Evolutionary conservation across 352 stramenopile genomes (phyloP).

Genomic region (Phytophthora kernoviae): DNA sequence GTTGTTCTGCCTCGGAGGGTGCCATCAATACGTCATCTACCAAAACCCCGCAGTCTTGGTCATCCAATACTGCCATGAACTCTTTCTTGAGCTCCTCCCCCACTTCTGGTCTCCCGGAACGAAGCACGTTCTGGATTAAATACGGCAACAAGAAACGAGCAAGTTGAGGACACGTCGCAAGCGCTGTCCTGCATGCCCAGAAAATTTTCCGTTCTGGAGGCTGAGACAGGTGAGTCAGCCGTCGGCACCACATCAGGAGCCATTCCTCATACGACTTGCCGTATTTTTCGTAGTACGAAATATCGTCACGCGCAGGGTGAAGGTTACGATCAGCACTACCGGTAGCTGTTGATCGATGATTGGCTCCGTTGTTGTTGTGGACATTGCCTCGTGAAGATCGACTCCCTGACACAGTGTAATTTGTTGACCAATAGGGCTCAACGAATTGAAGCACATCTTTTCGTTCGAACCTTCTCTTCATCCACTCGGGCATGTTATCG

Average conservation of each 20-base stretch:
- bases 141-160: constrained; percentile 84
- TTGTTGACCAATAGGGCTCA: constrained; percentile 90
- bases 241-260: constrained; percentile 78
- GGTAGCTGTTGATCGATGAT: constrained; percentile 7
- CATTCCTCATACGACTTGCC: constrained; percentile 81
- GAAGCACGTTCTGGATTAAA: constrained; percentile 86
- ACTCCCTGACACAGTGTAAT: constrained; percentile 59
- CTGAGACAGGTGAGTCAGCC: constrained; percentile 78
- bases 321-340: constrained; percentile 28
- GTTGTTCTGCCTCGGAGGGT: constrained; percentile 31
- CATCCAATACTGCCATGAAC: constrained; percentile 80
- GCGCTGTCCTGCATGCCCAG: constrained; percentile 59
- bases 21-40: constrained; percentile 52
- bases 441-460: constrained; percentile 89
- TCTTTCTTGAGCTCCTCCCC: constrained; percentile 81
- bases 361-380: constrained; percentile 8
- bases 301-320: constrained; percentile 37
- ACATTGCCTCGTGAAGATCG: constrained; percentile 18
- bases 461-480: constrained; percentile 82
- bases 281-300: constrained; percentile 81
- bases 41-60: constrained; percentile 65
- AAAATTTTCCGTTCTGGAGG: constrained; percentile 89
- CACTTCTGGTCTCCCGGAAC: constrained; percentile 60
- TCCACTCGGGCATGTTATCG: constrained; percentile 77
- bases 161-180: constrained; percentile 74